phyloP scores from a whole-genome alignment of 2,329 filamentous ascomycete genomes.

The Shiraia sp. region DNA sequence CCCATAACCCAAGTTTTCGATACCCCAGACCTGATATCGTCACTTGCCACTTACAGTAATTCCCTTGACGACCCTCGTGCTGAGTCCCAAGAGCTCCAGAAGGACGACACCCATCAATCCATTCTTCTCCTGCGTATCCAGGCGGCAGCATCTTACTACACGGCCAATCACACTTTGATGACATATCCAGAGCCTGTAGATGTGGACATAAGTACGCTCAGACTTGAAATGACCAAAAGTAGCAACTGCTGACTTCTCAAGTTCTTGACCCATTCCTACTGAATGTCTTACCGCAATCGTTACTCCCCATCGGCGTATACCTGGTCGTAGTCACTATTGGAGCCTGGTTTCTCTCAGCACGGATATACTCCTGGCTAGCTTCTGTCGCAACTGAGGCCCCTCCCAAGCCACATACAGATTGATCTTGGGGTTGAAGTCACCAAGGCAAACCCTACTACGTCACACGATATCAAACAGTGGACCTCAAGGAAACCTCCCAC shows the following conservation, averaged over 20 bases:
- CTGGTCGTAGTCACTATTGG: slow-evolving; percentile 63
- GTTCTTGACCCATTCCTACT: slow-evolving; percentile 85
- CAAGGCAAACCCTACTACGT: not conserved
- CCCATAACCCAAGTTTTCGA: slow-evolving; percentile 65
- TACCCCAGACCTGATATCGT: slow-evolving; percentile 64
- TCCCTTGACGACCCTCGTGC: slow-evolving; percentile 46
- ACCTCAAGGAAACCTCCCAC: not conserved
- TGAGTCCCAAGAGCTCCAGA: not conserved
- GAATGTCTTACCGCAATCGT: slow-evolving; percentile 77
- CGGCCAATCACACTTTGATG: slow-evolving; percentile 76
- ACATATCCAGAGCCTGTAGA: slow-evolving; percentile 69
- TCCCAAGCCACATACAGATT: slow-evolving; percentile 39
- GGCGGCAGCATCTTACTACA: slow-evolving; percentile 84
- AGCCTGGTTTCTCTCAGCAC: slow-evolving; percentile 56
- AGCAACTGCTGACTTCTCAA: slow-evolving; percentile 18
- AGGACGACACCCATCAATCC: slow-evolving; percentile 46
- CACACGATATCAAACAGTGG: not conserved
- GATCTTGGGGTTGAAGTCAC: slow-evolving; percentile 7
- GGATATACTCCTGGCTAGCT: slow-evolving; percentile 43
- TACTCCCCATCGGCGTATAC: slow-evolving; percentile 73
- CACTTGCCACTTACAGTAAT: slow-evolving; percentile 66
- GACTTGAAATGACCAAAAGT: not conserved
- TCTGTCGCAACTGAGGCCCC: slow-evolving; percentile 20
- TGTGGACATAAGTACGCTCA: slow-evolving; percentile 65
- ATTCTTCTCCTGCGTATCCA: slow-evolving; percentile 73